phyloP scores from a whole-genome alignment of 2,329 filamentous ascomycete species.

The Exophiala sp. region DNA sequence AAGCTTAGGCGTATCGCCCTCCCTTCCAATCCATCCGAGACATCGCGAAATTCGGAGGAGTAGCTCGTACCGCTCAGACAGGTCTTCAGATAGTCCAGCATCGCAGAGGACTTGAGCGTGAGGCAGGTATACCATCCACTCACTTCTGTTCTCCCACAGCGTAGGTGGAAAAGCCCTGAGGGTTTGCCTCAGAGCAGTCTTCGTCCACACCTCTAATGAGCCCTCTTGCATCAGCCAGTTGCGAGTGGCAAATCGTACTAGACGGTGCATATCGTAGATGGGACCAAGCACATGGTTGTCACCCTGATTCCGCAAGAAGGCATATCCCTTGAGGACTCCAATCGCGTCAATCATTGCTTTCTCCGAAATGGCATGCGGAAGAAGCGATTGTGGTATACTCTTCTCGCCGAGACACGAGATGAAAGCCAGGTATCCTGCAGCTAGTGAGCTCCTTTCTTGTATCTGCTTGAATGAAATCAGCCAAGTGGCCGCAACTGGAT shows the following conservation, averaged over 20 bases:
- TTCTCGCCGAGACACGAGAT: constrained; percentile 33
- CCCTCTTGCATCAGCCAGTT: constrained; percentile 32
- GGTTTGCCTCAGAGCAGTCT: constrained; percentile 22
- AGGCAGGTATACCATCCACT: constrained; percentile 1
- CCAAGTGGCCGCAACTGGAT: constrained; percentile 38
- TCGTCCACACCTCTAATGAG: constrained; percentile 7
- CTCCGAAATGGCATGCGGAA: constrained; percentile 24
- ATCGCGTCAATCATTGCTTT: constrained; percentile 30
- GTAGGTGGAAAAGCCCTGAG: constrained; percentile 22
- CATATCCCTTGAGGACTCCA: constrained; percentile 32
- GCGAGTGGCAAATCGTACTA: constrained; percentile 35
- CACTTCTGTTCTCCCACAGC: constrained; percentile 19
- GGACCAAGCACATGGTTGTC: neutral
- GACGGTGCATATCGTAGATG: constrained; percentile 31
- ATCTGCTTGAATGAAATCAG: constrained; percentile 38
- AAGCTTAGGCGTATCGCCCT: neutral
- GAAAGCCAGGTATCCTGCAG: constrained; percentile 35
- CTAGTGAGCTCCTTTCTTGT: constrained; percentile 28
- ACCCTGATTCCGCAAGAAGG: constrained; percentile 29
- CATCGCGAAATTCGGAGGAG: neutral
- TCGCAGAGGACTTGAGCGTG: constrained; percentile 2
- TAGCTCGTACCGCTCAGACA: neutral
- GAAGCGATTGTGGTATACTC: constrained; percentile 34
- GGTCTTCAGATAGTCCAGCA: neutral
- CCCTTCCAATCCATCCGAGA: neutral